Evolutionary conservation across 2,329 filamentous ascomycete species (phyloP), one percentile per base, ranked within the genome.

Genomic region (Pleomassaria siparia): DNA sequence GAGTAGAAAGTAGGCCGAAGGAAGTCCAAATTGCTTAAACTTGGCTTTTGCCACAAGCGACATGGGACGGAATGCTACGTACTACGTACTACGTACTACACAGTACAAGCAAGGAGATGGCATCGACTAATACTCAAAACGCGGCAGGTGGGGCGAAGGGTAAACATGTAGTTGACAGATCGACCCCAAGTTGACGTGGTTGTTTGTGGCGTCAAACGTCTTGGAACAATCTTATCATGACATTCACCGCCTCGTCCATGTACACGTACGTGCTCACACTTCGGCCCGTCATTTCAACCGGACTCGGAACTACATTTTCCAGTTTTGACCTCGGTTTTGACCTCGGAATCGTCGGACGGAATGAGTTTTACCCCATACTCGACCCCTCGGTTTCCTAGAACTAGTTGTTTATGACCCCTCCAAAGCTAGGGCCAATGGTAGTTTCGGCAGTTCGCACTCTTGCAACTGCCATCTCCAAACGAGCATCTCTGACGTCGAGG

Each of bases 381-480:
- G 18, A 37, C 35, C 35, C 35, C 35, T 37, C 35, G 35, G 24
- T 37, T 8, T 18, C 20, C 35, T 15, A 24, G 18, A 24, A 22
- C 7, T 37, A 15, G 15, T 32, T 32, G n/a, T n/a, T n/a, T n/a
- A n/a, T n/a, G 58, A 58, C 58, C 56, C 60, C 60, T 59, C 57
- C 43, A 50, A 32, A 46, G 43, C 37, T 26, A 41, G n/a, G n/a
- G 7, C 25, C 25, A 7, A 26, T 26, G 9, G 29, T 11, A 11
- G 29, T 48, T 41, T 64, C 61, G 62, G 60, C 62, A 63, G 59
- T 62, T 65, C 51, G 16, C 11, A 2, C 13, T 24, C 11, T n/a
- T 15, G n/a, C 42, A 47, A 36, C 40, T 36, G 39, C 47, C 49
- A 36, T 32, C 42, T 24, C 21, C n/a, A 42, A 37, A 32, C 37